Evolutionary conservation across 352 stramenopile species (phyloP).

Genomic region (Globisporangium splendens): DNA sequence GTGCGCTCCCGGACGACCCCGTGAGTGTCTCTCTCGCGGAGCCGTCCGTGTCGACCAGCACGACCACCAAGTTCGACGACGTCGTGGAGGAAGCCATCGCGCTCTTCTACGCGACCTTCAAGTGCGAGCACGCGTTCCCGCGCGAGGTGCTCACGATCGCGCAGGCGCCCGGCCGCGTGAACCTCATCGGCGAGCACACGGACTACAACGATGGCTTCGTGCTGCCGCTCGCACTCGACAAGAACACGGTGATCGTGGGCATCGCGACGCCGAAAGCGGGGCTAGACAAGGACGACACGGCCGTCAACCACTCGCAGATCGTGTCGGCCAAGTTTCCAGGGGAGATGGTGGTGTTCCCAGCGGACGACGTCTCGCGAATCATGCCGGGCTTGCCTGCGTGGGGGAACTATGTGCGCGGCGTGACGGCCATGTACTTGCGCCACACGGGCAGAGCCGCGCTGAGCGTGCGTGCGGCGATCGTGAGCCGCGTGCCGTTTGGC

Average conservation of each 20-base stretch:
- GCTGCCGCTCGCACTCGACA: slow-evolving; percentile 90
- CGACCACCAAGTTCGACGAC: slow-evolving; percentile 14
- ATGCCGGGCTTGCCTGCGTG: slow-evolving; percentile 62
- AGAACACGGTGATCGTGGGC: slow-evolving; percentile 86
- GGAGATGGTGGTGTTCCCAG: slow-evolving; percentile 44
- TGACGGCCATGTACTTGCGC: slow-evolving; percentile 89
- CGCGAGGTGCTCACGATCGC: slow-evolving; percentile 50
- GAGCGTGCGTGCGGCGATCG: slow-evolving; percentile 82
- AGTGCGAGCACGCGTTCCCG: slow-evolving; percentile 28
- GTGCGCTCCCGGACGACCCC: not conserved
- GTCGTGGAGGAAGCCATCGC: slow-evolving; percentile 50
- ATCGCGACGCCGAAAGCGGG: slow-evolving; percentile 18
- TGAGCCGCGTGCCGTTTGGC: slow-evolving; percentile 90
- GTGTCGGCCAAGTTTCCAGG: slow-evolving; percentile 61
- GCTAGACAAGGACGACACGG: slow-evolving; percentile 20
- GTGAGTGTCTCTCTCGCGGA: not conserved
- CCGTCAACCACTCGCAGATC: slow-evolving; percentile 26
- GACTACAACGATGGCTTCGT: slow-evolving; percentile 97
- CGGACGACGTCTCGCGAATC: slow-evolving; percentile 42
- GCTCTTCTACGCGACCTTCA: slow-evolving; percentile 62
- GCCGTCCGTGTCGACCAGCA: not conserved
- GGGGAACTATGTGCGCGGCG: slow-evolving; percentile 93
- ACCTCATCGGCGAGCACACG: slow-evolving; percentile 95
- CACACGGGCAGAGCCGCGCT: slow-evolving; percentile 45
- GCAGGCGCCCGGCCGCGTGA: slow-evolving; percentile 91